phyloP scores from a whole-genome alignment of 78 protist species.

The Isochrysis galbana region DNA sequence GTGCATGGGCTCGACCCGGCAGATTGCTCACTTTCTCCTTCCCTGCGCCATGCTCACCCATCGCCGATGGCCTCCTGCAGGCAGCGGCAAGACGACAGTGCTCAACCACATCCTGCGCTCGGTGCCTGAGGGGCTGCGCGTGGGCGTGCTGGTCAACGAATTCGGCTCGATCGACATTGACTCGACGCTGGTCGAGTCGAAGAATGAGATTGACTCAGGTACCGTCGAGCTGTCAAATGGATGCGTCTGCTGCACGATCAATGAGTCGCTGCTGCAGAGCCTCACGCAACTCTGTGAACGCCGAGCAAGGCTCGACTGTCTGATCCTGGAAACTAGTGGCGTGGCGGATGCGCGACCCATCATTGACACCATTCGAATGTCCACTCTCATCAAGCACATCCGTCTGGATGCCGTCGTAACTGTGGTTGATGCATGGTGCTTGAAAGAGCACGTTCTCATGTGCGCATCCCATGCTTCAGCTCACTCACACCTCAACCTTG shows the following conservation, averaged over 20 bases:
- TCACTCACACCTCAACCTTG: too few relatives aligned
- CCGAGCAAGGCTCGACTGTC: not conserved
- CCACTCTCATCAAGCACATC: not conserved
- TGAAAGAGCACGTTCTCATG: too few relatives aligned
- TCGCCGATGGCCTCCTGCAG: not conserved
- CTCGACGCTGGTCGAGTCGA: not conserved
- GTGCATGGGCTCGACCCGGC: too few relatives aligned
- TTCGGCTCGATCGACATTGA: conserved; percentile 23
- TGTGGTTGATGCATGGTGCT: not conserved
- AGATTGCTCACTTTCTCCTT: not conserved
- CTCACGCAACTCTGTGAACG: not conserved
- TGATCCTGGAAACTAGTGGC: conserved; percentile 51
- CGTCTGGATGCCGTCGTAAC: not conserved
- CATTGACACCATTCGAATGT: not conserved
- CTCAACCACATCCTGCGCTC: not conserved
- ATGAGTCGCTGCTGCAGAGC: not conserved
- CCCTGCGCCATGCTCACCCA: not conserved
- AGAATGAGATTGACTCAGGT: not conserved
- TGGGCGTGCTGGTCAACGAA: conserved; percentile 26
- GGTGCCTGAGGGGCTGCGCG: not conserved
- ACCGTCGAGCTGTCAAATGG: conserved; percentile 46
- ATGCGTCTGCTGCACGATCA: conserved; percentile 55
- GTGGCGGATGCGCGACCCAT: conserved; percentile 16
- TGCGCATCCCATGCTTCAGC: too few relatives aligned
- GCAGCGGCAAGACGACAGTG: conserved; percentile 6